Evolutionary conservation across 306 rosid genomes (phyloP).

Genomic region (Vicia sativa): DNA sequence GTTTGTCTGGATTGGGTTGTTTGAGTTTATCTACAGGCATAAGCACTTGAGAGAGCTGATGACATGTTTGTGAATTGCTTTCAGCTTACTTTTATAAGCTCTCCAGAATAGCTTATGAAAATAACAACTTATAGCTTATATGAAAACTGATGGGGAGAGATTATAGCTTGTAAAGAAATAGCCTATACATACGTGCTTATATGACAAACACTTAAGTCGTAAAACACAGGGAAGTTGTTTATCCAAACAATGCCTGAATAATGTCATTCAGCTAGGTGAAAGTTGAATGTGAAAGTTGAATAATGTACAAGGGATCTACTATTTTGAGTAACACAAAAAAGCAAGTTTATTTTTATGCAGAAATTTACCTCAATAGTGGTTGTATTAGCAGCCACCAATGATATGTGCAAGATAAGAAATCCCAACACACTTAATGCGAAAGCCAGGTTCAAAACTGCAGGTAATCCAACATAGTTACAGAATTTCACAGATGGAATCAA

Average conservation of each 20-base stretch:
- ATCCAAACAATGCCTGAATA: neutral
- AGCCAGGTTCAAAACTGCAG: slow-evolving; percentile 88
- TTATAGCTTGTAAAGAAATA: neutral
- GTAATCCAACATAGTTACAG: slow-evolving; percentile 38
- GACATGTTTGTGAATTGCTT: neutral
- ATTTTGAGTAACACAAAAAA: neutral
- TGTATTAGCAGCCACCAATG: slow-evolving; percentile 86
- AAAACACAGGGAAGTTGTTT: neutral
- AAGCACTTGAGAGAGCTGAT: neutral
- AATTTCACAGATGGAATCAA: slow-evolving; percentile 35
- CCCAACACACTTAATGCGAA: slow-evolving; percentile 94
- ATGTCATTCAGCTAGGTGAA: neutral
- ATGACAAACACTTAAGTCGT: neutral
- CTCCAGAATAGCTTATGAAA: neutral
- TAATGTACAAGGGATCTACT: neutral
- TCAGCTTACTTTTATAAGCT: neutral
- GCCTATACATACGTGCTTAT: neutral
- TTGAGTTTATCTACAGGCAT: neutral
- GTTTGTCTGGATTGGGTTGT: neutral
- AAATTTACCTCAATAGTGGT: slow-evolving; percentile 89
- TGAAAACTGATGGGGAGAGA: neutral
- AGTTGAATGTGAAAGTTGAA: neutral
- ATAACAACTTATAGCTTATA: neutral
- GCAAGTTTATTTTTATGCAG: slow-evolving; percentile 16
- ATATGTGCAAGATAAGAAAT: slow-evolving; percentile 92